Base-by-base conservation (phyloP, 108 stramenopile species). In the Skeletonema marinoi region DNA sequence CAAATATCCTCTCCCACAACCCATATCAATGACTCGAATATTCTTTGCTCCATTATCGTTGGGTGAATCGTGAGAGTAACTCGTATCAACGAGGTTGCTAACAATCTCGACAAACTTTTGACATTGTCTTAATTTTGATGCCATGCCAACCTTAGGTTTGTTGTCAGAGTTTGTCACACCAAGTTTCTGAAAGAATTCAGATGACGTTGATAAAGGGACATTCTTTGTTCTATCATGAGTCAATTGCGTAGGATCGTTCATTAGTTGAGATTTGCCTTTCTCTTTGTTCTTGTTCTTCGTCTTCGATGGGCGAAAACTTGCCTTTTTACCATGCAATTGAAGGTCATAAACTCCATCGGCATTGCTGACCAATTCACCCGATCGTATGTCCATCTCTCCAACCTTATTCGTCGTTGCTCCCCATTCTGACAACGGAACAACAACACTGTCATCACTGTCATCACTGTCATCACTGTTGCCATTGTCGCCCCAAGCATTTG, bases 91-190 rank as follows among this genome's bases (percentile, higher is more conserved):
- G 14, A 90, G 68, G 10, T 67, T 70, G 1, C 78, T 76, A 10
- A 90, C 90, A 60, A 93, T 89, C 75, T 95, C 92, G 0, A 95
- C 94, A 88, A 95, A 93, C 63, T 89, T 93, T 74, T 93, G 88
- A 70, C 90, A 92, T 70, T 95, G 94, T 17, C 84, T 54, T 6
- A 90, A 63, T 76, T 93, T 92, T 31, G 92, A 93, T n/a, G 86
- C 36, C 88, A 88, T 92, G 4, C 79, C 81, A 39, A 68, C 58
- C 13, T 75, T 61, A 7, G 93, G 93, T 19, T 86, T 89, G 8
- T 91, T 90, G 30, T 91, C 72, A 1, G 75, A 62, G 54, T 88
- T 84, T 16, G 88, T 75, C n/a, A 93, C 68, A 4, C 92, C 94
- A 17, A 93, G 62, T 21, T 71, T 79, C 65, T 88, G 86, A 25